These are phyloP conservation scores for Dendrothele bispora DNA, from an alignment of 768 basidiomycete genomes.

Conservation along the genomic window DNA sequence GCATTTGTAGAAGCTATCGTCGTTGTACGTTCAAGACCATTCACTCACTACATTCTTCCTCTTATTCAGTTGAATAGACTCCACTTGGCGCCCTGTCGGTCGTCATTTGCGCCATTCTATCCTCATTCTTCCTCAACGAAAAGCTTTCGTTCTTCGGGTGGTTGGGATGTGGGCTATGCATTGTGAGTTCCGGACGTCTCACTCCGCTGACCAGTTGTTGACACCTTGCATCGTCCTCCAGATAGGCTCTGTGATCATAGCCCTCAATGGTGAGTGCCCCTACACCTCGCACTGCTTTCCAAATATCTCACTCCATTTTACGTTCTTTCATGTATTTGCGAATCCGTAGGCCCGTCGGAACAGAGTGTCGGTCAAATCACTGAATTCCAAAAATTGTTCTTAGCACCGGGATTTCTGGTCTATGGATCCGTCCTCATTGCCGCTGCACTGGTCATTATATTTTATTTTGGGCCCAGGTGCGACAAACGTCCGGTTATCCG, in stretches of 20 bases:
- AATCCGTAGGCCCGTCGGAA: slow-evolving; percentile 64
- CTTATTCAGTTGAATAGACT: slow-evolving; percentile 48
- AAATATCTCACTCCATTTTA: slow-evolving; percentile 6
- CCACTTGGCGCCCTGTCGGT: slow-evolving; percentile 96
- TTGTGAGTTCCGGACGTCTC: slow-evolving; percentile 51
- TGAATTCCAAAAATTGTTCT: slow-evolving; percentile 76
- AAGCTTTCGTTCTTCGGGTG: slow-evolving; percentile 94
- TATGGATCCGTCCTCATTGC: slow-evolving; percentile 65
- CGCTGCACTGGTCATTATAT: slow-evolving; percentile 66
- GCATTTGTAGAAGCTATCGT: slow-evolving; percentile 92
- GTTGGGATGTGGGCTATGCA: slow-evolving; percentile 90
- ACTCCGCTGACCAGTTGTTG: slow-evolving; percentile 1
- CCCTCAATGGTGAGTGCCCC: slow-evolving; percentile 67
- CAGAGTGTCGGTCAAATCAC: slow-evolving; percentile 65
- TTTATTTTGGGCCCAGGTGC: slow-evolving; percentile 81
- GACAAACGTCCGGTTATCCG: no score
- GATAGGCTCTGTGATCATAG: slow-evolving; percentile 88
- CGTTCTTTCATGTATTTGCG: slow-evolving; percentile 30
- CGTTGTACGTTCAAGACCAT: slow-evolving; percentile 55
- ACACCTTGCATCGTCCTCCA: slow-evolving; percentile 21
- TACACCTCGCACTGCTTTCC: background rate
- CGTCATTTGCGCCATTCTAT: slow-evolving; percentile 90
- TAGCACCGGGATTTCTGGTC: slow-evolving; percentile 80
- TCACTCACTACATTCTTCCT: slow-evolving; percentile 6
- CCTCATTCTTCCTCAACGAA: slow-evolving; percentile 92